Conservation (phyloP, 2,329 filamentous ascomycete genomes). For the Lasiodiplodia sp. region DNA sequence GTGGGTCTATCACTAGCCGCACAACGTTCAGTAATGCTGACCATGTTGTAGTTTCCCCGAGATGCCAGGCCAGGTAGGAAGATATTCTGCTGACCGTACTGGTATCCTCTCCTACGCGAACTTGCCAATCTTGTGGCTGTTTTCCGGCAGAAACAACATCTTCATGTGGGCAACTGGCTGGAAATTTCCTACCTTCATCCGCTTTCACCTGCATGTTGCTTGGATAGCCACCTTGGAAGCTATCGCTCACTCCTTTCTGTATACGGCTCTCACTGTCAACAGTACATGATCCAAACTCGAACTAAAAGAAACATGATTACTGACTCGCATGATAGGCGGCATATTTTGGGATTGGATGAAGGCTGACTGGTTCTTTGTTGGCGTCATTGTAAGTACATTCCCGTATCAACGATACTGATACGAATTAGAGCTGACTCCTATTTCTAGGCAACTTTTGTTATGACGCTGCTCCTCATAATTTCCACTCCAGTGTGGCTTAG, state of each 20-base stretch:
- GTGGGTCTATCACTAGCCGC: neutral
- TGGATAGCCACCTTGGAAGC: slow-evolving; percentile 69
- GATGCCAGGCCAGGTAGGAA: neutral
- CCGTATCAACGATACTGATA: neutral
- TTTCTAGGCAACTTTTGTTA: slow-evolving; percentile 43
- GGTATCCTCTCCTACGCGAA: slow-evolving; percentile 14
- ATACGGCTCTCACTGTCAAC: slow-evolving; percentile 52
- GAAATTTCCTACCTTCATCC: slow-evolving; percentile 71
- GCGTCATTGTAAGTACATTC: slow-evolving; percentile 1
- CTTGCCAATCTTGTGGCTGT: slow-evolving; percentile 62
- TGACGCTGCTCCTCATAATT: slow-evolving; percentile 55
- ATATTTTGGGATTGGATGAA: slow-evolving; percentile 6
- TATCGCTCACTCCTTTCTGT: slow-evolving; percentile 68
- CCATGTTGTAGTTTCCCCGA: neutral
- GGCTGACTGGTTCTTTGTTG: slow-evolving; percentile 19
- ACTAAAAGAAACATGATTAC: neutral
- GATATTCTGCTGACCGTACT: slow-evolving; percentile 17
- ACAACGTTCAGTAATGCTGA: neutral
- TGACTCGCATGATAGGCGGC: neutral
- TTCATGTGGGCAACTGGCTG: slow-evolving; percentile 73
- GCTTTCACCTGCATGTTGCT: slow-evolving; percentile 73
- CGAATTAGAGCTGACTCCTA: neutral
- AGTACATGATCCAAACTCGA: neutral
- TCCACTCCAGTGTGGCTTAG: slow-evolving; percentile 62
- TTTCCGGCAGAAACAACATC: slow-evolving; percentile 71